phyloP scores from a whole-genome alignment of 768 basidiomycete genomes.

The Phlebiopsis gigantea region DNA sequence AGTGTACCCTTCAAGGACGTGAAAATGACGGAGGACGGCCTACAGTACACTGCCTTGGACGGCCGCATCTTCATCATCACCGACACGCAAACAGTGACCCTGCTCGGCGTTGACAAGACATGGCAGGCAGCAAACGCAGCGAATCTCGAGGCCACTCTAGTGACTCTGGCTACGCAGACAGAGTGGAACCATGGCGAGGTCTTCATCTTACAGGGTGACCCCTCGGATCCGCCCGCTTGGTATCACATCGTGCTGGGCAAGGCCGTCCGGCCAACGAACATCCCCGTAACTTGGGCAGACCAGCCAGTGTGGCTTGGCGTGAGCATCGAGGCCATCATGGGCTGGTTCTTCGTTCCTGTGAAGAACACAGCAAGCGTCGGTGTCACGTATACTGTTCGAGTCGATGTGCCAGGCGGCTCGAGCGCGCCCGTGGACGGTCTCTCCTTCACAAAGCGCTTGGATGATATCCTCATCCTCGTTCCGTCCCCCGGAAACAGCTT shows the following conservation, averaged over 20 bases:
- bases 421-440: no score
- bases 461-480: background rate
- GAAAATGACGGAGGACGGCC: background rate
- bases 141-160: background rate
- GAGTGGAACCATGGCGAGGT: background rate
- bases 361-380: no score
- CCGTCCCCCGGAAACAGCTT: background rate
- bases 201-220: background rate
- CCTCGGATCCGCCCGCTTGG: background rate
- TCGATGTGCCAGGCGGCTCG: no score
- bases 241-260: background rate
- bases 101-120: background rate
- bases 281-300: background rate
- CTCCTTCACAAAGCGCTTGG: background rate
- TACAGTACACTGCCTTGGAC: background rate
- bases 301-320: background rate
- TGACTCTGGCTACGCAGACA: background rate
- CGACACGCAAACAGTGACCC: background rate
- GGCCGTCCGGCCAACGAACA: background rate
- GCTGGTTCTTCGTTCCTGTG: background rate
- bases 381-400: no score
- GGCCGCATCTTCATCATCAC: background rate
- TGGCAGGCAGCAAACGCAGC: background rate
- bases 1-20: background rate
- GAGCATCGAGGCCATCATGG: background rate